Evolutionary conservation across 148 eudicot species (phyloP).

Genomic region (Fallopia convolvulus): DNA sequence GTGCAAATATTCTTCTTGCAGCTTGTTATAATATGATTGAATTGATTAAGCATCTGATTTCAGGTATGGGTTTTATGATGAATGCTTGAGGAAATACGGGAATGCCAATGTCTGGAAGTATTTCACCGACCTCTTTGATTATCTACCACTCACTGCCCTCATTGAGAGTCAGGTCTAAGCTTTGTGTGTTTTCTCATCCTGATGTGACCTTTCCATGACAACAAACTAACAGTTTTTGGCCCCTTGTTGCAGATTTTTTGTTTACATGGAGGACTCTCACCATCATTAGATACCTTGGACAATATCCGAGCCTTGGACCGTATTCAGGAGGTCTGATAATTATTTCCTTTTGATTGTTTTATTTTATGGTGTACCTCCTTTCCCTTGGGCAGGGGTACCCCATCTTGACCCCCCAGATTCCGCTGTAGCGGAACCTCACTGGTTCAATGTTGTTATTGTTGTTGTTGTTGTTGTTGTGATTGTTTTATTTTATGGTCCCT

Average conservation of each 20-base stretch:
- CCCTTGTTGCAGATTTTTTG: slow-evolving; percentile 51
- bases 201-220: neutral
- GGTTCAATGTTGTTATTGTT: too few species aligned
- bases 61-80: slow-evolving; percentile 98
- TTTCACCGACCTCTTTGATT: slow-evolving; percentile 94
- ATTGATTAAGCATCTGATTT: slow-evolving; percentile 6
- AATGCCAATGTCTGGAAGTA: slow-evolving; percentile 98
- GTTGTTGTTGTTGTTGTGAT: neutral
- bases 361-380: too few species aligned
- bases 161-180: slow-evolving; percentile 87
- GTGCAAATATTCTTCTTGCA: neutral
- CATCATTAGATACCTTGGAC: slow-evolving; percentile 86
- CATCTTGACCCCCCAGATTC: too few species aligned
- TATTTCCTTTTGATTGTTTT: neutral
- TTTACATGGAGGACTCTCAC: slow-evolving; percentile 98
- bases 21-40: neutral
- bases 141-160: slow-evolving; percentile 93
- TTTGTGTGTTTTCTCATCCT: slow-evolving; percentile 3
- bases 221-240: neutral
- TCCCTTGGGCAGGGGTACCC: too few species aligned
- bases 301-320: slow-evolving; percentile 93
- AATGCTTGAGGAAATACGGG: slow-evolving; percentile 95
- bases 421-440: too few species aligned
- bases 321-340: slow-evolving; percentile 68
- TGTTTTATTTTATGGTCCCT: neutral